Base-by-base conservation (phyloP, 2,329 filamentous ascomycete genomes). In the Capronia coronata region DNA sequence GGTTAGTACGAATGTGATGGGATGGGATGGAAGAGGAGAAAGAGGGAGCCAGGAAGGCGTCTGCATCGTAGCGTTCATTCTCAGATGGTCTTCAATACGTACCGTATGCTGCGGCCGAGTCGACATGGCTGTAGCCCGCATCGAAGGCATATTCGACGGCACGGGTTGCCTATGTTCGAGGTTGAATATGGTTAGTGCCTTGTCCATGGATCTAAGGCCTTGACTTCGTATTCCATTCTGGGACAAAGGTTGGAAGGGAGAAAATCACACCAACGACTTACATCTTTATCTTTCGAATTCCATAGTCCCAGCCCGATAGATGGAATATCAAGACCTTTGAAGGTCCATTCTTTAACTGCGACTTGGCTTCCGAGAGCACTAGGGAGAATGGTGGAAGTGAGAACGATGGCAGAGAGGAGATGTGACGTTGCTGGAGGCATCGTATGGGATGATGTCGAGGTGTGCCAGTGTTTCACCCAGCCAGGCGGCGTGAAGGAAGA, bases 221-320 rank as follows among this genome's bases (percentile, higher is more conserved):
- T n/a, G n/a, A n/a, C n/a, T n/a, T n/a, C n/a, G n/a, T n/a, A n/a
- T n/a, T n/a, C n/a, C n/a, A n/a, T n/a, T n/a, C n/a, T n/a, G n/a
- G n/a, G n/a, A n/a, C n/a, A n/a, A n/a, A n/a, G n/a, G n/a, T n/a
- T n/a, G n/a, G n/a, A n/a, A n/a, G n/a, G n/a, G n/a, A n/a, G n/a
- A n/a, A n/a, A 32, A 9, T 32, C 29, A 7, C 23, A 27, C 23
- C 10, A 5, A 5, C 23, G 5, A 32, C 45, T 34, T 38, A 67
- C 65, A 53, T 67, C 59, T 42, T 63, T 55, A 25, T 61, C 64
- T 41, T 65, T 62, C 25, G 63, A 64, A 52, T 65, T 64, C 65
- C 65, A 69, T 35, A 67, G 65, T 5, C 67, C 67, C 49, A 70
- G 62, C 21, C 67, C 67, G 5, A 70, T 59, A n/a, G 61, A 56